Evolutionary conservation across 176 grass and related monocot genomes (phyloP).

Genomic region (Oryza meridionalis): DNA sequence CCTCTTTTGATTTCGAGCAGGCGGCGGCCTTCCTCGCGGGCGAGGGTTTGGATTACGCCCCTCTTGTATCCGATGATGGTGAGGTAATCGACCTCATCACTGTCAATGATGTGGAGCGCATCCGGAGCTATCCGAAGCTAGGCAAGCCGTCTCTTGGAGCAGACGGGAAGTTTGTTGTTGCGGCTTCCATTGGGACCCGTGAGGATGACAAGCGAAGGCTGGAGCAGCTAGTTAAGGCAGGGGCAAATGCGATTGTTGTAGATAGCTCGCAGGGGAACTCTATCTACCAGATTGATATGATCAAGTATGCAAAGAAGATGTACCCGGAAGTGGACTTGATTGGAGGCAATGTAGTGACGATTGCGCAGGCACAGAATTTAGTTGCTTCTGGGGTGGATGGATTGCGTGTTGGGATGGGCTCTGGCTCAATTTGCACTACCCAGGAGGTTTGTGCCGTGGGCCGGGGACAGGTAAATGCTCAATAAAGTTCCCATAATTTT

Average conservation of each 20-base stretch:
- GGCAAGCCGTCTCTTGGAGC: constrained; percentile 68
- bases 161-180: constrained; percentile 73
- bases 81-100: constrained; percentile 81
- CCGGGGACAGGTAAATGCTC: constrained; percentile 77
- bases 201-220: constrained; percentile 81
- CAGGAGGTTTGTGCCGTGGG: constrained; percentile 92
- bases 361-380: constrained; percentile 76
- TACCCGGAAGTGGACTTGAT: constrained; percentile 80
- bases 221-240: constrained; percentile 71
- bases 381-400: constrained; percentile 74
- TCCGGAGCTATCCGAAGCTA: constrained; percentile 73
- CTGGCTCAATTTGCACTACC: constrained; percentile 94
- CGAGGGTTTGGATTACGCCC: constrained; percentile 76
- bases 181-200: constrained; percentile 79
- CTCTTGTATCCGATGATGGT: constrained; percentile 64
- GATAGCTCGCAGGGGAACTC: constrained; percentile 98
- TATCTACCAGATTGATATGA: constrained; percentile 89
- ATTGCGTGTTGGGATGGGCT: constrained; percentile 91
- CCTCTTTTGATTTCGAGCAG: constrained; percentile 69
- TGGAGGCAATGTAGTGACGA: constrained; percentile 89
- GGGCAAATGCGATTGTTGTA: constrained; percentile 72
- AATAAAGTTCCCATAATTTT: neutral
- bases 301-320: constrained; percentile 74
- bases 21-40: constrained; percentile 61
- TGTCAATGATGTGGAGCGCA: constrained; percentile 72